Conservation (phyloP, 208 protist species). For the Herpetomonas samuelpessoai region DNA sequence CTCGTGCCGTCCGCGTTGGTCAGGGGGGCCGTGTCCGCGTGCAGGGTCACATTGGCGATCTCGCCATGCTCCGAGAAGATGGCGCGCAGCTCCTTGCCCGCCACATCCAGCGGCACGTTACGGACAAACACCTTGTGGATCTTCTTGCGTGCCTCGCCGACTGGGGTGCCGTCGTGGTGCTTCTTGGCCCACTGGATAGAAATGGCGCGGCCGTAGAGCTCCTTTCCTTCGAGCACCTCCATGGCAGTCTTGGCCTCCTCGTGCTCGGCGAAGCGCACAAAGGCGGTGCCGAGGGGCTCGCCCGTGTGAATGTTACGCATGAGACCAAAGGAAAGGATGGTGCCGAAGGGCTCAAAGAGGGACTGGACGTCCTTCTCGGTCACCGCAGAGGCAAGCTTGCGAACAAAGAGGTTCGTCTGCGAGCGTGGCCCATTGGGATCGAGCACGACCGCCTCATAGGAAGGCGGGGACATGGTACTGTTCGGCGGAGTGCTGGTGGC, state of each 20-base stretch:
- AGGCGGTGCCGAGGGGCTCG: slow-evolving; percentile 74
- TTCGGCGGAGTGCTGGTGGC: neutral
- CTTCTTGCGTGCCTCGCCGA: slow-evolving; percentile 55
- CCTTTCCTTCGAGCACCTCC: slow-evolving; percentile 35
- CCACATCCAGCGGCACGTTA: slow-evolving; percentile 75
- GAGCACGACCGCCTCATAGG: slow-evolving; percentile 44
- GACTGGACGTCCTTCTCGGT: slow-evolving; percentile 47
- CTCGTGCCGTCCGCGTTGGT: neutral
- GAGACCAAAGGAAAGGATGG: slow-evolving; percentile 54
- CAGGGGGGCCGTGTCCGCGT: slow-evolving; percentile 61
- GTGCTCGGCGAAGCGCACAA: slow-evolving; percentile 71
- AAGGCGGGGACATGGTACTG: slow-evolving; percentile 22
- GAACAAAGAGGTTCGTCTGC: slow-evolving; percentile 79
- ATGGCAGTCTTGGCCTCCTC: slow-evolving; percentile 65
- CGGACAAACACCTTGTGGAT: slow-evolving; percentile 85
- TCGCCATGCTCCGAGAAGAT: slow-evolving; percentile 52
- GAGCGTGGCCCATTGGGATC: slow-evolving; percentile 59
- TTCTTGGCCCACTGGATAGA: slow-evolving; percentile 79
- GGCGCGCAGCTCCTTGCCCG: slow-evolving; percentile 24
- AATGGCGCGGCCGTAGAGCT: slow-evolving; percentile 49
- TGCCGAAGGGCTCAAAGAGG: slow-evolving; percentile 60
- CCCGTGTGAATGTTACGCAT: slow-evolving; percentile 89
- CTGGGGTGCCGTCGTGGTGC: slow-evolving; percentile 77
- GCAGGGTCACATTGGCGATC: slow-evolving; percentile 56
- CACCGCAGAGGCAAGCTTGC: slow-evolving; percentile 61